A percentile compares a stretch with the other conserved stretches of the same genome.
phyloP scores from a whole-genome alignment of 345 rosid species.

The Camelina laxa region DNA sequence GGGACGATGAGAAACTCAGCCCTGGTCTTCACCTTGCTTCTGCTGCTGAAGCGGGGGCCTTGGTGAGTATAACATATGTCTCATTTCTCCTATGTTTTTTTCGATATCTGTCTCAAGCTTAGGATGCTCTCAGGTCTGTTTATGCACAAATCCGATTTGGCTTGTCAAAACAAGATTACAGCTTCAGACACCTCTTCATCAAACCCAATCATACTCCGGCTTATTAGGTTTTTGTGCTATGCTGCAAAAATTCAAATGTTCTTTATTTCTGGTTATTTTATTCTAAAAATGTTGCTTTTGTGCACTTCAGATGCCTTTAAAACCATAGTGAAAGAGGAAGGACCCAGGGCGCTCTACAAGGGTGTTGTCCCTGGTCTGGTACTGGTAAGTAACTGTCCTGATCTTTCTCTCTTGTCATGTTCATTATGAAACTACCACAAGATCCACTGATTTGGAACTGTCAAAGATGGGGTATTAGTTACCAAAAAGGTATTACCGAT shows the following conservation, averaged over 20 bases:
- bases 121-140: slow-evolving; percentile 63
- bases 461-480: neutral
- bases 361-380: slow-evolving; percentile 85
- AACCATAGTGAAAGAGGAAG: slow-evolving; percentile 93
- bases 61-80: slow-evolving; percentile 57
- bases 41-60: slow-evolving; percentile 95
- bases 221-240: slow-evolving; percentile 61
- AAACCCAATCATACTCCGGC: slow-evolving; percentile 74
- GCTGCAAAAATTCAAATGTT: neutral
- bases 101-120: neutral
- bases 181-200: slow-evolving; percentile 91
- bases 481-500: neutral
- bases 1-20: slow-evolving; percentile 61
- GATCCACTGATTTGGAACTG: neutral
- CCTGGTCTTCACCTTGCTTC: slow-evolving; percentile 87
- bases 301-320: slow-evolving; percentile 70
- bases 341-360: slow-evolving; percentile 82
- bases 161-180: slow-evolving; percentile 94
- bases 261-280: neutral
- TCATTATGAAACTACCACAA: slow-evolving; percentile 8
- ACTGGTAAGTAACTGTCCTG: slow-evolving; percentile 54
- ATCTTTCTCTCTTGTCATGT: neutral
- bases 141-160: slow-evolving; percentile 96
- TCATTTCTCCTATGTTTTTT: neutral
- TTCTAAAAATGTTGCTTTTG: slow-evolving; percentile 22